These are phyloP conservation scores for Epichloe coenophiala DNA, from an alignment of 2,329 filamentous ascomycete species.

Conservation along the genomic window DNA sequence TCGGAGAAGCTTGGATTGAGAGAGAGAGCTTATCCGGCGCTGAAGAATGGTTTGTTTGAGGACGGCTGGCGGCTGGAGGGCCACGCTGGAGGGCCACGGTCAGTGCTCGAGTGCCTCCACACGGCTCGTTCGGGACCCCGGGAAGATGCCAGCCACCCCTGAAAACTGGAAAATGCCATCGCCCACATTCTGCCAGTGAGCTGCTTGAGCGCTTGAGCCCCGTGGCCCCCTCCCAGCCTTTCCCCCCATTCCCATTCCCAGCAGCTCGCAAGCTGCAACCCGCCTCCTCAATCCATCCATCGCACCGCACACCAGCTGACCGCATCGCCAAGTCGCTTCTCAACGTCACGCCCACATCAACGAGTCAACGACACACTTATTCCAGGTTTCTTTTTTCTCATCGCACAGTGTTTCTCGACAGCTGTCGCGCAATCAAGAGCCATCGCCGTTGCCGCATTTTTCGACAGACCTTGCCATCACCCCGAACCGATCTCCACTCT, in stretches of 20 bases:
- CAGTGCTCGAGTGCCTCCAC: not conserved
- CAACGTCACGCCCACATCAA: not conserved
- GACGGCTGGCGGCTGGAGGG: not conserved
- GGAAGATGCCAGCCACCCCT: constrained; percentile 1
- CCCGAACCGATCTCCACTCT: not conserved
- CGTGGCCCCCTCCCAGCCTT: constrained; percentile 1
- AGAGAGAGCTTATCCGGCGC: not conserved
- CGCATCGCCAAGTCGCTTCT: constrained; percentile 1
- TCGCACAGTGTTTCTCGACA: not conserved
- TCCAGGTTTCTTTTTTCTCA: not conserved
- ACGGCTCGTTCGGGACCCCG: not conserved
- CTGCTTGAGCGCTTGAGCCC: not conserved
- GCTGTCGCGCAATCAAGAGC: not conserved
- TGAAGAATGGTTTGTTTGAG: not conserved
- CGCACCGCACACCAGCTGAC: not conserved
- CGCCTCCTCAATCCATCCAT: not conserved
- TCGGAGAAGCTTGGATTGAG: too few relatives aligned
- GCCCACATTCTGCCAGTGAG: not conserved
- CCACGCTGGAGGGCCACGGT: not conserved
- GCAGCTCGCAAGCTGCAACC: not conserved
- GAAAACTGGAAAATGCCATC: not conserved
- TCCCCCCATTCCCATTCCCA: not conserved
- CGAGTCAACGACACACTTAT: not conserved
- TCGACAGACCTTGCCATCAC: not conserved
- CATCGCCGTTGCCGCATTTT: not conserved